Percentiles rank a stretch among this genome's conserved stretches.
Evolutionary conservation across 306 rosid species (phyloP).

Genomic region (Styphnolobium japonicum): DNA sequence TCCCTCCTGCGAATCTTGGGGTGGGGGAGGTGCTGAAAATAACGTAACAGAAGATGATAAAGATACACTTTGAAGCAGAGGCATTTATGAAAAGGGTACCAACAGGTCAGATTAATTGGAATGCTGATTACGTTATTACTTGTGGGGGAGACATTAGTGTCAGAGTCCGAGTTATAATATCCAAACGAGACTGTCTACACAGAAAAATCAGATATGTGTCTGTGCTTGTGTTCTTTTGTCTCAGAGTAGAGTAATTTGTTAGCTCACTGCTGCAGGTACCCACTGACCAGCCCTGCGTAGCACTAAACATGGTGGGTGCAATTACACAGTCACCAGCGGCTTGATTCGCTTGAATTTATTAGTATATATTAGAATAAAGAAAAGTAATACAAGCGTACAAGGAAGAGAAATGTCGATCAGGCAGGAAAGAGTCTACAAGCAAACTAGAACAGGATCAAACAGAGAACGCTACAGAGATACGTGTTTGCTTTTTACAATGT

Average conservation of each 20-base stretch:
- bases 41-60: neutral
- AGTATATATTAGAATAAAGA: too few species aligned
- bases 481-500: neutral
- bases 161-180: neutral
- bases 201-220: neutral
- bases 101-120: neutral
- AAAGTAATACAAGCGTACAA: neutral
- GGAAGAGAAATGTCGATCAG: neutral
- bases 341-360: too few species aligned
- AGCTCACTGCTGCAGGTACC: constrained; percentile 61
- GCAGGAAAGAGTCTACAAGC: neutral
- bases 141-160: constrained; percentile 17
- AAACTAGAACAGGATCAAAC: constrained; percentile 6
- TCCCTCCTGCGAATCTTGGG: neutral
- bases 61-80: neutral
- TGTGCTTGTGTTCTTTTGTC: constrained; percentile 7
- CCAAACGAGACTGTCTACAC: constrained; percentile 1
- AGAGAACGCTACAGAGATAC: too few species aligned
- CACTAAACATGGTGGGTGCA: constrained; percentile 64
- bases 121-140: neutral
- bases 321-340: constrained; percentile 72
- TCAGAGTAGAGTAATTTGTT: neutral
- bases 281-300: constrained; percentile 73
- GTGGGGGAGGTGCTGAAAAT: neutral
- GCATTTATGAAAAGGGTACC: constrained; percentile 25